phyloP scores from a whole-genome alignment of 257 asterid species.

The Penstemon newberryi region DNA sequence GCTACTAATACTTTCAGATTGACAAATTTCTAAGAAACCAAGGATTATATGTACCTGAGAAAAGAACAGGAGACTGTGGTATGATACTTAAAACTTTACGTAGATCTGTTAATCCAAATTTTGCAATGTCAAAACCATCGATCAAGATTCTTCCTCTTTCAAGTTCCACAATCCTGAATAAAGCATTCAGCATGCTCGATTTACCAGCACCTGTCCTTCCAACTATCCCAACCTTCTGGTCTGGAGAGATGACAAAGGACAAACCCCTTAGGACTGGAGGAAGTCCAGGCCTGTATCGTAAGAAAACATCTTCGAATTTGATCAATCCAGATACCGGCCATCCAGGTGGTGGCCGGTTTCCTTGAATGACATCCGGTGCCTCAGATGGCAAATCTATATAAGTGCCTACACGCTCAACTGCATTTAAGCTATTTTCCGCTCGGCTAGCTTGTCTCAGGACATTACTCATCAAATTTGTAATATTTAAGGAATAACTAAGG shows the following conservation, averaged over 20 bases:
- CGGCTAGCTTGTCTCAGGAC: slow-evolving; percentile 72
- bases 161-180: slow-evolving; percentile 72
- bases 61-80: slow-evolving; percentile 84
- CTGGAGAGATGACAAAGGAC: slow-evolving; percentile 52
- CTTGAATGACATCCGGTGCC: slow-evolving; percentile 60
- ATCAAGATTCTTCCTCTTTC: slow-evolving; percentile 69
- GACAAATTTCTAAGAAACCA: slow-evolving; percentile 18
- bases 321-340: slow-evolving; percentile 72
- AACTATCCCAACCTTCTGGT: slow-evolving; percentile 74
- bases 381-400: slow-evolving; percentile 78
- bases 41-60: slow-evolving; percentile 54
- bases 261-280: slow-evolving; percentile 62
- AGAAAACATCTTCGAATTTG: slow-evolving; percentile 53
- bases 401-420: slow-evolving; percentile 79
- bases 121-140: slow-evolving; percentile 56
- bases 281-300: slow-evolving; percentile 69
- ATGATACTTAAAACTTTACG: slow-evolving; percentile 71
- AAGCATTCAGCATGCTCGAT: slow-evolving; percentile 83
- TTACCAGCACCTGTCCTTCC: slow-evolving; percentile 92
- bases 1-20: too few relatives aligned
- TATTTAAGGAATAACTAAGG: slow-evolving; percentile 76
- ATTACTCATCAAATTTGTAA: slow-evolving; percentile 63
- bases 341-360: slow-evolving; percentile 61
- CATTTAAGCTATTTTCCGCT: slow-evolving; percentile 77
- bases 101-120: slow-evolving; percentile 62